These are phyloP conservation scores for Dentipellis sp. DNA, from an alignment of 768 basidiomycete species.

Conservation along the genomic window DNA sequence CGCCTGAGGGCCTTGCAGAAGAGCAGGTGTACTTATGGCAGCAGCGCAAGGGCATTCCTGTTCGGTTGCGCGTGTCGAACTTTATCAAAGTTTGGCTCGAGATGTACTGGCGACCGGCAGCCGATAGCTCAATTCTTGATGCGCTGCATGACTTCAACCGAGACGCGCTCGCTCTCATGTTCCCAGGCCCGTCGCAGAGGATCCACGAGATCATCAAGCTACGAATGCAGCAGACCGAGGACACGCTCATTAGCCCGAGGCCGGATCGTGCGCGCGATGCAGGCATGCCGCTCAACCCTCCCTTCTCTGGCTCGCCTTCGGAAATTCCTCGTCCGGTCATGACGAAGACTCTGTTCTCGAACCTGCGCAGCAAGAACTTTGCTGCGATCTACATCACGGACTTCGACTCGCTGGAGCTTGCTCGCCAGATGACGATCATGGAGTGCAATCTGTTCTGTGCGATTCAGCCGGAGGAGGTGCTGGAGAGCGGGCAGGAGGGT, in stretches of 20 bases:
- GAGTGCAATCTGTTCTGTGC: constrained; percentile 82
- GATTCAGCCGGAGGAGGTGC: constrained; percentile 81
- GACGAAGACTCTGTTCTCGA: constrained; percentile 64
- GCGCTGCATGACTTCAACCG: constrained; percentile 50
- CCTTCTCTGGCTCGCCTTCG: constrained; percentile 32
- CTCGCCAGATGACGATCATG: constrained; percentile 90
- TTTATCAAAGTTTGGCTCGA: constrained; percentile 95
- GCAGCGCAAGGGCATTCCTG: constrained; percentile 79
- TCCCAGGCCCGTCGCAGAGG: constrained; percentile 61
- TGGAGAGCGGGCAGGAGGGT: constrained; percentile 74
- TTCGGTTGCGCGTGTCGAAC: constrained; percentile 85
- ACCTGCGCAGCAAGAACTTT: constrained; percentile 60
- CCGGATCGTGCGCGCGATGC: constrained; percentile 64
- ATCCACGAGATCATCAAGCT: constrained; percentile 59
- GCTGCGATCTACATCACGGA: constrained; percentile 66
- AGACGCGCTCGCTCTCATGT: constrained; percentile 51
- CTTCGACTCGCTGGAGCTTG: constrained; percentile 87
- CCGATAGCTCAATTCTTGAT: constrained; percentile 59
- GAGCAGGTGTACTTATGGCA: constrained; percentile 71
- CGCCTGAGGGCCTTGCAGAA: constrained; percentile 45
- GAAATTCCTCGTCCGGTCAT: constrained; percentile 85
- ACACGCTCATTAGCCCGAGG: constrained; percentile 43
- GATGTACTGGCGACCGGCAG: constrained; percentile 72
- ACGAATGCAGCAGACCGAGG: constrained; percentile 31
- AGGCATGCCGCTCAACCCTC: constrained; percentile 65